Conservation (phyloP, 1,284 basidiomycete genomes). For the Boletus semigastroideus region DNA sequence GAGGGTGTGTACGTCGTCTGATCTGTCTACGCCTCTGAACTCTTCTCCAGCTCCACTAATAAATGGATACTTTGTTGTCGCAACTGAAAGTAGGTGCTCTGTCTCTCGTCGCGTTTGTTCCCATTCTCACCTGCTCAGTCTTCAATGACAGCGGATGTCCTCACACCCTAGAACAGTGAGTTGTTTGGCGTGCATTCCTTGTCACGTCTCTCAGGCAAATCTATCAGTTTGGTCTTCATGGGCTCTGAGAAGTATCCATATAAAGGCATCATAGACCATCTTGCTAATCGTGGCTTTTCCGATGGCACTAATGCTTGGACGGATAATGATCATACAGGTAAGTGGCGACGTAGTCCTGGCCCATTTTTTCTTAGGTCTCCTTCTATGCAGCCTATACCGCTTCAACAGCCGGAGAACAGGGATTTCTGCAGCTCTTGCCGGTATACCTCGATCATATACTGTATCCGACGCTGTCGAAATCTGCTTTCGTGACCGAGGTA, state of each 20-base stretch:
- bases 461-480: constrained; percentile 91
- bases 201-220: constrained; percentile 10
- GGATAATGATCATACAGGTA: constrained; percentile 76
- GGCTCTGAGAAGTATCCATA: constrained; percentile 94
- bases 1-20: constrained; percentile 50
- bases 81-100: constrained; percentile 78
- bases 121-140: constrained; percentile 45
- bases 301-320: constrained; percentile 90
- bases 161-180: constrained; percentile 91
- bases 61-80: constrained; percentile 91
- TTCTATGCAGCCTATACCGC: constrained; percentile 77
- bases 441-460: constrained; percentile 98
- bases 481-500: constrained; percentile 91
- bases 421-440: constrained; percentile 92
- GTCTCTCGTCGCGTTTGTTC: background rate
- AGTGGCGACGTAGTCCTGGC: background rate
- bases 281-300: constrained; percentile 97
- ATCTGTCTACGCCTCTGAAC: constrained; percentile 5
- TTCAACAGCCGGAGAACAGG: constrained; percentile 95
- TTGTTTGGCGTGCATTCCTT: constrained; percentile 8
- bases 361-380: background rate
- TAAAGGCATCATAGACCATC: constrained; percentile 95
- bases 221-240: constrained; percentile 81
- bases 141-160: constrained; percentile 93
- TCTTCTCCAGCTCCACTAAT: constrained; percentile 72